Evolutionary conservation across 2,329 filamentous ascomycete genomes (phyloP).

Genomic region (Scedosporium apiospermum): DNA sequence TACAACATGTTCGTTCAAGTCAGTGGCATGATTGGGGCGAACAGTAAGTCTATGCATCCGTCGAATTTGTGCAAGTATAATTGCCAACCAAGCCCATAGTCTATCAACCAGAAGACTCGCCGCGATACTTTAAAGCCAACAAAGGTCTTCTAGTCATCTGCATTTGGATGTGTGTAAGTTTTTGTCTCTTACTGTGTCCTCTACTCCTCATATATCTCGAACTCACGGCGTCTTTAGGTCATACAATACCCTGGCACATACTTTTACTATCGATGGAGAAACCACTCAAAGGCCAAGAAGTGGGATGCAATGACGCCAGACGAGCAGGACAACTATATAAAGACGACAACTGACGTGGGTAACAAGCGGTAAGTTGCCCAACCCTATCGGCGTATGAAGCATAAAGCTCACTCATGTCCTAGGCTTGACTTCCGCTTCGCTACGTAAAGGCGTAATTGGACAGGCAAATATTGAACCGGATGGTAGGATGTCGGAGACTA

Average conservation of each 20-base stretch:
- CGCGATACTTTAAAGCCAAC: conserved; percentile 28
- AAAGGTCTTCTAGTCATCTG: conserved; percentile 25
- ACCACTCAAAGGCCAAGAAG: conserved; percentile 12
- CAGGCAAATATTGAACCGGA: no score
- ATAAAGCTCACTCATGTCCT: not conserved
- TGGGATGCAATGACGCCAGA: conserved; percentile 9
- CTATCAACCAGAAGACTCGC: conserved; percentile 24
- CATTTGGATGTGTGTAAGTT: conserved; percentile 28
- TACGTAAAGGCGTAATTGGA: not conserved
- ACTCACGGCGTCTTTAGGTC: conserved; percentile 13
- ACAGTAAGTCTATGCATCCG: conserved; percentile 17
- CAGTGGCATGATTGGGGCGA: conserved; percentile 27
- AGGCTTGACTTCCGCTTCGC: conserved; percentile 4
- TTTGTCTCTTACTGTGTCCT: no score
- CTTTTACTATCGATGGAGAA: conserved; percentile 29
- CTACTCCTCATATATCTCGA: not conserved
- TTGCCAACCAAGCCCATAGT: conserved; percentile 15
- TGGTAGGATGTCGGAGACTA: no score
- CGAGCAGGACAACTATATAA: conserved; percentile 10
- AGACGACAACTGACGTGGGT: conserved; percentile 11
- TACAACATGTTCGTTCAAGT: conserved; percentile 41
- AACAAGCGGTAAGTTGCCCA: conserved; percentile 14
- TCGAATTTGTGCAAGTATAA: not conserved
- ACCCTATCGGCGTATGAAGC: not conserved
- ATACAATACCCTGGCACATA: conserved; percentile 26